Evolutionary conservation across 768 basidiomycete genomes (phyloP).

Genomic region (Mycena haematopus): DNA sequence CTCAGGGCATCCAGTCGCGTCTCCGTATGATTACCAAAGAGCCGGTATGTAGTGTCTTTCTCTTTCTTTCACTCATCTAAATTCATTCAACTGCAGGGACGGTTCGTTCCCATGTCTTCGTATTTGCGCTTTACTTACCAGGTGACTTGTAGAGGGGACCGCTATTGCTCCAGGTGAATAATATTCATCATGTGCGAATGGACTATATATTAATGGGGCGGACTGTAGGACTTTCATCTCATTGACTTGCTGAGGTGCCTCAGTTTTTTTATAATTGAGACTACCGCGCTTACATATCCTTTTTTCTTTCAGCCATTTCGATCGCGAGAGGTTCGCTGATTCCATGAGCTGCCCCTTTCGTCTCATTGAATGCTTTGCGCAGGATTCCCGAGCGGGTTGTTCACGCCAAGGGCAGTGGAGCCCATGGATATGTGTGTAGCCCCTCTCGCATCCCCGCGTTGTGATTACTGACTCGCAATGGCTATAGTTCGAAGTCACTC

Average conservation of each 20-base stretch:
- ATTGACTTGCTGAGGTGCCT: conserved; percentile 13
- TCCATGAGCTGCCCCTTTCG: background rate
- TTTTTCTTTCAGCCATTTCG: background rate
- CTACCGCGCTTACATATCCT: too few species aligned
- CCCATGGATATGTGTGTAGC: conserved; percentile 25
- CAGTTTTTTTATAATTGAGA: background rate
- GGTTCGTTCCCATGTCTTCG: conserved; percentile 1
- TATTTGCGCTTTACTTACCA: background rate
- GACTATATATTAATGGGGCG: background rate
- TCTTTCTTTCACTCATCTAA: background rate
- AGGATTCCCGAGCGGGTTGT: conserved; percentile 29
- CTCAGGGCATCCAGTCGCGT: conserved; percentile 23
- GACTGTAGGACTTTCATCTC: conserved; percentile 24
- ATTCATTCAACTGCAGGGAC: conserved; percentile 6
- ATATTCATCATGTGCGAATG: background rate
- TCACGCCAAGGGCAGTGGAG: conserved; percentile 30
- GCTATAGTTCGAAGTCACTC: conserved; percentile 27
- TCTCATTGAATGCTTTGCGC: background rate
- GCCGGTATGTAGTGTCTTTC: conserved; percentile 12
- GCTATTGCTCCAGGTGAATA: conserved; percentile 24
- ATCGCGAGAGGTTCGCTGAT: background rate
- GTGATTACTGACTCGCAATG: background rate
- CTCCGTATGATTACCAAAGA: conserved; percentile 31
- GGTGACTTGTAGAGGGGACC: conserved; percentile 17
- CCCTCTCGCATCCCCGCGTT: background rate